Conservation (phyloP, 2,329 filamentous ascomycete species). For the Trematosphaeria pertusa region DNA sequence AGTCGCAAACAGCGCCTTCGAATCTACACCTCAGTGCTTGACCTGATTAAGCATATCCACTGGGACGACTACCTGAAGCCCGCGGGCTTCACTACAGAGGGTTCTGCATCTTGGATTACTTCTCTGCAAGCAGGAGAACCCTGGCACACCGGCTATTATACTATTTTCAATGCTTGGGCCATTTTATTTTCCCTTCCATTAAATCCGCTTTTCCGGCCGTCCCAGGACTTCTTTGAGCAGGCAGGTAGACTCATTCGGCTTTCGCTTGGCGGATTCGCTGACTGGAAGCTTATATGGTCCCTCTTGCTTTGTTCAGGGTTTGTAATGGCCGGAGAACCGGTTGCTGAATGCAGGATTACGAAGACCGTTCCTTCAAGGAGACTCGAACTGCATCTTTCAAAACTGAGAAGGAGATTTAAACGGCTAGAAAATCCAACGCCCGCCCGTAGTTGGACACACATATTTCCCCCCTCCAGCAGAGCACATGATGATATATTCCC, state of each 20-base stretch:
- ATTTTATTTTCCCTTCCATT: conserved; percentile 18
- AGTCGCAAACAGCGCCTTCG: neutral
- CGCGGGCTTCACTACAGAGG: neutral
- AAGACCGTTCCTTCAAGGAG: neutral
- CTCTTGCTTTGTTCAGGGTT: conserved; percentile 19
- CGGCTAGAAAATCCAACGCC: too few relatives aligned
- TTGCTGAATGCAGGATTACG: conserved; percentile 4
- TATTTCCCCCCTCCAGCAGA: too few relatives aligned
- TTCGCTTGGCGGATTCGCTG: conserved; percentile 6
- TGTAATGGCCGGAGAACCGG: neutral
- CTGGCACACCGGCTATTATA: conserved; percentile 16
- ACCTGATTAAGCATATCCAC: too few relatives aligned
- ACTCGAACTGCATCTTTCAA: neutral
- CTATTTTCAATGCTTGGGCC: conserved; percentile 25
- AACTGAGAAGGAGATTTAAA: neutral
- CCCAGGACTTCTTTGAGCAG: conserved; percentile 3
- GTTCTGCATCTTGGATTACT: conserved; percentile 3
- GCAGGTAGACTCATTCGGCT: conserved; percentile 1
- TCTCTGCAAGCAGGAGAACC: neutral
- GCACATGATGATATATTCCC: too few relatives aligned
- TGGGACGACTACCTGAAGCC: neutral
- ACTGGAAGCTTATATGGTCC: conserved; percentile 24
- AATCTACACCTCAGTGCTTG: neutral
- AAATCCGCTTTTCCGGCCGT: conserved; percentile 12
- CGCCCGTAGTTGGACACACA: too few relatives aligned